Percentiles rank a stretch among this genome's conserved stretches.
Conservation (phyloP, 2,329 filamentous ascomycete species). For the Magnaporthiopsis incrustans region DNA sequence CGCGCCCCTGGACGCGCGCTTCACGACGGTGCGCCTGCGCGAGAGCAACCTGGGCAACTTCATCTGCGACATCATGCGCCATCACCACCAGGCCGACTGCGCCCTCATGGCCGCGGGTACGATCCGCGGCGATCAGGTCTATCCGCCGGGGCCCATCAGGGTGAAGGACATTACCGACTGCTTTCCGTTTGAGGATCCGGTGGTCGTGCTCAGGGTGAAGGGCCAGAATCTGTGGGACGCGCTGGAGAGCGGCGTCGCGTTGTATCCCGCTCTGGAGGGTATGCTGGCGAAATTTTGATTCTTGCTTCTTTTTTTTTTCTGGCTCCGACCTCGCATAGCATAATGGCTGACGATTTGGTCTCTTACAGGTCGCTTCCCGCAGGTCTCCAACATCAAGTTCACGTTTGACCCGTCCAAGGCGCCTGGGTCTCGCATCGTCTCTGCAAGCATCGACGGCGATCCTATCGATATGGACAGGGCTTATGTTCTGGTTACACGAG, state of each 20-base stretch:
- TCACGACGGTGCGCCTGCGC: constrained; percentile 66
- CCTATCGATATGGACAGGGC: constrained; percentile 53
- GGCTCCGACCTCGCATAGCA: no score
- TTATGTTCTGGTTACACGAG: constrained; percentile 71
- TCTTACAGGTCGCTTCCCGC: constrained; percentile 58
- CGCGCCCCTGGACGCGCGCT: constrained; percentile 75
- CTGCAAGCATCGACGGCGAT: constrained; percentile 48
- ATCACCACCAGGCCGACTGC: constrained; percentile 74
- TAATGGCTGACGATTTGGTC: not conserved
- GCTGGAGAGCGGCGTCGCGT: constrained; percentile 73
- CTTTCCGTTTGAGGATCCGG: constrained; percentile 88
- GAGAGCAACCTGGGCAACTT: constrained; percentile 89
- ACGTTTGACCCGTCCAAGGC: constrained; percentile 59
- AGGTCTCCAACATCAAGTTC: constrained; percentile 77
- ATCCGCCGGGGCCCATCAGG: constrained; percentile 68
- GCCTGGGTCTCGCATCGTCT: constrained; percentile 54
- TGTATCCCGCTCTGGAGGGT: constrained; percentile 76
- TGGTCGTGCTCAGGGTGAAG: constrained; percentile 65
- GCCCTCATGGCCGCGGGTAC: constrained; percentile 79
- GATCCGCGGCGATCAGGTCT: constrained; percentile 81
- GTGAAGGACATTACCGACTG: constrained; percentile 81
- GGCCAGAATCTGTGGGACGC: constrained; percentile 71
- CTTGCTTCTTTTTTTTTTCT: no score
- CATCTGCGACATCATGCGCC: constrained; percentile 84
- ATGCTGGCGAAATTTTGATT: constrained; percentile 1